Percentiles rank a stretch among this genome's conserved stretches.
Conservation (phyloP, 768 basidiomycete genomes). For the Macrolepiota fuliginosa region DNA sequence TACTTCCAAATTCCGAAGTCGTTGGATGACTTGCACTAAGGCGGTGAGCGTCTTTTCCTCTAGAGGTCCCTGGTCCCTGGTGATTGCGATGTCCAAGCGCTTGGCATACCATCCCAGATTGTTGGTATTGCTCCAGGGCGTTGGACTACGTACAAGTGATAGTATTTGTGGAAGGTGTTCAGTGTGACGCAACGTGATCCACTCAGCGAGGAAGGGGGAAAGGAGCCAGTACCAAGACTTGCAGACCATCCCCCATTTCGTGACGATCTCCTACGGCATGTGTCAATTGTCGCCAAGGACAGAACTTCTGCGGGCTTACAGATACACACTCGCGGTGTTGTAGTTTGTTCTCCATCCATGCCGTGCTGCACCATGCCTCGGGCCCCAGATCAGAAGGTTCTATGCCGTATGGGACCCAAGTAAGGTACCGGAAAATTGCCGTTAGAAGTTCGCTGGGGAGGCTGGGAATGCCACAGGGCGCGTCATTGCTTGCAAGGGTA, state of each 20-base stretch:
- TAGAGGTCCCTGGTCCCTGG: background rate
- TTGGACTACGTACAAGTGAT: background rate
- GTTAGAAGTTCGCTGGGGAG: background rate
- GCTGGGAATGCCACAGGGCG: background rate
- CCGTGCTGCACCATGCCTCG: background rate
- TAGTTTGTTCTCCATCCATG: background rate
- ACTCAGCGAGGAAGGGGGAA: background rate
- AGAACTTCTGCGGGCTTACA: background rate
- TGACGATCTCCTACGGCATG: background rate
- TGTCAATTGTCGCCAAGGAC: background rate
- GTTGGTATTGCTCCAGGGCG: background rate
- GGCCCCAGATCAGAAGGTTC: background rate
- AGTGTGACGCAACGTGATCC: background rate
- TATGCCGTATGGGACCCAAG: background rate
- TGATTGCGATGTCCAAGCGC: background rate
- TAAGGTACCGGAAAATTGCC: background rate
- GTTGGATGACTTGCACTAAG: background rate
- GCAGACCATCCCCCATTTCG: background rate
- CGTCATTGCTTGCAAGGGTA: background rate
- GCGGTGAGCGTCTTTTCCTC: background rate
- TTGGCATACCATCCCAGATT: background rate
- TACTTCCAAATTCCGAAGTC: background rate
- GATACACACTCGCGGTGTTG: background rate
- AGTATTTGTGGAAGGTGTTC: background rate
- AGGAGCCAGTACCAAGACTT: background rate